A percentile compares a stretch with the other conserved stretches of the same genome.
phyloP scores from a whole-genome alignment of 2,329 filamentous ascomycete species.

The Monilinia vaccinii-corymbosi region DNA sequence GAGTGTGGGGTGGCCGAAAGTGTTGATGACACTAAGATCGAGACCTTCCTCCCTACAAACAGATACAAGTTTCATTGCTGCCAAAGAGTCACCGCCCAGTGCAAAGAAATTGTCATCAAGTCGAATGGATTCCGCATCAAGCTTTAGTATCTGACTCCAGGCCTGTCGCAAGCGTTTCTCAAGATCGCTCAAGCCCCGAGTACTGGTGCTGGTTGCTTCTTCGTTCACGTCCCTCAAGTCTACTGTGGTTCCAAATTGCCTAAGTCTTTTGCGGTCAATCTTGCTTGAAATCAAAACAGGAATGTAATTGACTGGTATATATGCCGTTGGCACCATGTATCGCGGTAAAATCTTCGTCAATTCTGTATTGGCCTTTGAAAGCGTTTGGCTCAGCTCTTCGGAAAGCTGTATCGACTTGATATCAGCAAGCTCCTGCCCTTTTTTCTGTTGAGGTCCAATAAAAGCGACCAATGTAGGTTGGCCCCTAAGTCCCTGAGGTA shows the following conservation, averaged over 20 bases:
- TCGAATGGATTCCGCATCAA: conserved; percentile 13
- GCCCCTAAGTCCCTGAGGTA: conserved; percentile 24
- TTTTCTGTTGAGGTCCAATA: background rate
- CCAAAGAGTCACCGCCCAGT: conserved; percentile 31
- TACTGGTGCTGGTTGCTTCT: background rate
- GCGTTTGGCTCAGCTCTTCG: background rate
- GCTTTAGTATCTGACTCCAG: conserved; percentile 16
- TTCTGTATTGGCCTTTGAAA: conserved; percentile 10
- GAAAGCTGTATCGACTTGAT: conserved; percentile 1
- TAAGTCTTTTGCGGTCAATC: conserved; percentile 32
- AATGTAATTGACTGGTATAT: conserved; percentile 26
- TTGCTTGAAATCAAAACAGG: conserved; percentile 30
- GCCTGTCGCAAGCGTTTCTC: conserved; percentile 12
- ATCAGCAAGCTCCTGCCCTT: background rate
- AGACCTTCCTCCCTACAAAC: conserved; percentile 26
- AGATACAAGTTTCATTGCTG: conserved; percentile 38
- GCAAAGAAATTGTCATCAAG: conserved; percentile 33
- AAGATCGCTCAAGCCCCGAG: background rate
- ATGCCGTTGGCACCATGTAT: conserved; percentile 31
- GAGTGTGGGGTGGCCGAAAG: conserved; percentile 36
- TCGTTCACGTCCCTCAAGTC: background rate
- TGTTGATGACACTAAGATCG: conserved; percentile 34
- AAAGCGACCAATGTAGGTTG: conserved; percentile 21
- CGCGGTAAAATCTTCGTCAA: conserved; percentile 28
- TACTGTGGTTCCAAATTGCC: conserved; percentile 13